A percentile compares a stretch with the other conserved stretches of the same genome.
These are phyloP conservation scores for Knufia fluminis DNA, from an alignment of 2,329 filamentous ascomycete species.

Conservation along the genomic window DNA sequence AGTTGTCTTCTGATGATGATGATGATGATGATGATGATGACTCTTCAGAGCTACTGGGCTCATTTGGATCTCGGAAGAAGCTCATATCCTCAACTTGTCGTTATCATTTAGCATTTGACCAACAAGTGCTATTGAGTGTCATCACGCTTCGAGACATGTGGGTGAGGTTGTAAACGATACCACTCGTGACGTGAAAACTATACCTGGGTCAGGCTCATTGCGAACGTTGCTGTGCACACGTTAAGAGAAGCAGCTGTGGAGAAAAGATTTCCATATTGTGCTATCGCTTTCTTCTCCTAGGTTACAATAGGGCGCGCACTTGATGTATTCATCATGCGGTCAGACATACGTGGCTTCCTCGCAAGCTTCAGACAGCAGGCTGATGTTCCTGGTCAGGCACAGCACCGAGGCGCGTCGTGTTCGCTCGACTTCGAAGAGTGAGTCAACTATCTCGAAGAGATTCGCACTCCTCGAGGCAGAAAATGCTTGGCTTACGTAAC, in stretches of 20 bases:
- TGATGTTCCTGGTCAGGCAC: no score
- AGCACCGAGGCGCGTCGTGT: no score
- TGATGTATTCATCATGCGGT: background rate
- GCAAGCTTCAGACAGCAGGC: background rate
- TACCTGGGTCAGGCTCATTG: background rate
- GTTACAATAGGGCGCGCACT: slow-evolving; percentile 6
- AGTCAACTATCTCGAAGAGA: background rate
- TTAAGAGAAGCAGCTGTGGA: background rate
- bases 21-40: no score
- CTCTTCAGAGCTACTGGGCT: slow-evolving; percentile 4
- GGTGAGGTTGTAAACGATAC: background rate
- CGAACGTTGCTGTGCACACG: background rate
- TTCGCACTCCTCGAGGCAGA: no score
- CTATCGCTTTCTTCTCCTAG: slow-evolving; percentile 4
- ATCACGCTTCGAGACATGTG: background rate
- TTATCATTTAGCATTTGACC: background rate
- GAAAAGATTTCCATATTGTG: slow-evolving; percentile 7
- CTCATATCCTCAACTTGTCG: background rate
- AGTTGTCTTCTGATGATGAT: background rate
- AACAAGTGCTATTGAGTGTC: background rate
- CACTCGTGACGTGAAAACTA: background rate
- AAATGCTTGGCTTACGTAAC: background rate
- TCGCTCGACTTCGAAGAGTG: background rate
- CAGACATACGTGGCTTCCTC: background rate
- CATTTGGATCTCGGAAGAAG: slow-evolving; percentile 1